Conservation (phyloP, 495 filamentous ascomycete species). For the Trichodelitschia bisporula region DNA sequence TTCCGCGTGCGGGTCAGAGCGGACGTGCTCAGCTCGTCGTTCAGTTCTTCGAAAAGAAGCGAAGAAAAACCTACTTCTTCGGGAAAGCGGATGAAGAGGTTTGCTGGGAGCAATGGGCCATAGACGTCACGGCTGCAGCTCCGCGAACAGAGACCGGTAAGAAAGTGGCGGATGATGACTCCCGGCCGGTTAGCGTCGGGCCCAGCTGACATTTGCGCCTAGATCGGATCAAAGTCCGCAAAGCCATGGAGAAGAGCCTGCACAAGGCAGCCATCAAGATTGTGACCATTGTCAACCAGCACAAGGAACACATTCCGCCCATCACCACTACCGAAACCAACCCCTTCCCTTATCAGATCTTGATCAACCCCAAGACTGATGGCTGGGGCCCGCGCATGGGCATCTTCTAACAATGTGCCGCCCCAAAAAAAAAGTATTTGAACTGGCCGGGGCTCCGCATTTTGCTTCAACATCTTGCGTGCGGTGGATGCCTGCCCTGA, state of each 20-base stretch:
- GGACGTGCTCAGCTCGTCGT: constrained; percentile 64
- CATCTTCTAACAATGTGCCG: too few relatives aligned
- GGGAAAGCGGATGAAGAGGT: constrained; percentile 69
- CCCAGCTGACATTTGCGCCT: too few relatives aligned
- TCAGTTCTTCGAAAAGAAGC: constrained; percentile 84
- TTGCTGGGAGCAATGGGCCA: constrained; percentile 87
- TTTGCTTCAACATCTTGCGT: too few relatives aligned
- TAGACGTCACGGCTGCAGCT: constrained; percentile 76
- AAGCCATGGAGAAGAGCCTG: constrained; percentile 67
- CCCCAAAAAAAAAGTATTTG: too few relatives aligned
- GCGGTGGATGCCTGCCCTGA: too few relatives aligned
- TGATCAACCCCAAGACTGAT: constrained; percentile 54
- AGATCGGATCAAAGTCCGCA: constrained; percentile 72
- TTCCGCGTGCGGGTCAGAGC: constrained; percentile 8
- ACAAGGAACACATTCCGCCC: constrained; percentile 92
- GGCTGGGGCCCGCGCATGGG: constrained; percentile 63
- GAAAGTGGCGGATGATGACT: constrained; percentile 11
- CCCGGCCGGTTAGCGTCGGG: neutral
- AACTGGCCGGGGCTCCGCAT: too few relatives aligned
- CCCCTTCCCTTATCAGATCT: constrained; percentile 84
- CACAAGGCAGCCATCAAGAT: constrained; percentile 73
- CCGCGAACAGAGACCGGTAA: constrained; percentile 72
- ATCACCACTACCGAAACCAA: constrained; percentile 84
- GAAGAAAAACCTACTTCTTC: constrained; percentile 43
- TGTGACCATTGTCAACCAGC: constrained; percentile 53